Base-by-base conservation (phyloP, 108 stramenopile genomes). In the Cyclotella cryptica region DNA sequence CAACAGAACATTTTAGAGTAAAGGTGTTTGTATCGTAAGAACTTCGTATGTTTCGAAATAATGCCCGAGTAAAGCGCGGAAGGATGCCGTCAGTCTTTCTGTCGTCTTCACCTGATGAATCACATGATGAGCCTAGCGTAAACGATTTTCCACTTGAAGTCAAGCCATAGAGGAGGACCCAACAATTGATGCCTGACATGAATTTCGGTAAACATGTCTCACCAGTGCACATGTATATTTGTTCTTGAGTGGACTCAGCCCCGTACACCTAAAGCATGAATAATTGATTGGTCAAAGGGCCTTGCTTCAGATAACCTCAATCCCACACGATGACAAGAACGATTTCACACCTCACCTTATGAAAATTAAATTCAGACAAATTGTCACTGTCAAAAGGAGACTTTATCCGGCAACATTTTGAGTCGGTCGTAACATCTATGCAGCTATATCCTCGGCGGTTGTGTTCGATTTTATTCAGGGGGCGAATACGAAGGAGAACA, bases 131-230 rank as follows among this genome's bases (percentile, higher is more conserved):
- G 30, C 60, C 60, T 15, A 71, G 28, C 26, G 44, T 71, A n/a
- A 42, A 45, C 9, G 70, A 71, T 42, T 71, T 71, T 29, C 70
- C 70, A 42, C 70, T 71, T 43, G 70, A 71, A 27, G 22, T 41
- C 17, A 58, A 42, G 22, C 70, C 70, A 15, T 43, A 55, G 43
- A 59, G 30, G 42, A 71, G 40, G 30, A 71, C 55, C 17, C 55
- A 55, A 22, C 55, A 71, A 18, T 35, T 58, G 8, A 71, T 58
- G 24, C 70, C 70, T 26, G 55, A 42, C 41, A 71, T 26, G 29
- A 71, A 59, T 55, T 59, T 71, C 19, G 26, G 70, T 59, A 71
- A 51, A 58, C 52, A 45, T 22, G 26, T 51, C 57, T 71, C 27
- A 9, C 35, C 55, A 58, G 70, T 58, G 43, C 55, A 58, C 27